phyloP scores from a whole-genome alignment of 495 filamentous ascomycete species.

The Letharia lupina region DNA sequence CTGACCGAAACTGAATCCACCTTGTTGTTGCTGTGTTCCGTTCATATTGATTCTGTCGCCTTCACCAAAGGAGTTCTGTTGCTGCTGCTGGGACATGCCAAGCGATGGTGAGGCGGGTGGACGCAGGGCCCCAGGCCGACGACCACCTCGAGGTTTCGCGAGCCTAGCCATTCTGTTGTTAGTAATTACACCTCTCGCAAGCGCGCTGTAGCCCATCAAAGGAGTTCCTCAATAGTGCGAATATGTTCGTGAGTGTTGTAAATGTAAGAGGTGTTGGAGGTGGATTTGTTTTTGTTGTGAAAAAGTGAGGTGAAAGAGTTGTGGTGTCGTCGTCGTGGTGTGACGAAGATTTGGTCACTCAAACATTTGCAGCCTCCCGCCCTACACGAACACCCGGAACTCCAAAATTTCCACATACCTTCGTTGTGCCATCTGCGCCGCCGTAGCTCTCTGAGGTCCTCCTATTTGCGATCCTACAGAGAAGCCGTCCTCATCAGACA shows the following conservation, averaged over 20 bases:
- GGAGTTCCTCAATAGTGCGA: constrained; percentile 18
- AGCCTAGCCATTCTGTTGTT: constrained; percentile 12
- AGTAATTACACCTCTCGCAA: constrained; percentile 7
- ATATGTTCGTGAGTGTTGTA: constrained; percentile 26
- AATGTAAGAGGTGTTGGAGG: constrained; percentile 6
- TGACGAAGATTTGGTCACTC: constrained; percentile 9
- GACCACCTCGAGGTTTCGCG: constrained; percentile 18
- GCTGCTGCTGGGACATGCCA: constrained; percentile 10
- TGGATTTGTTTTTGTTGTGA: constrained; percentile 4
- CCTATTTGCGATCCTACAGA: constrained; percentile 8
- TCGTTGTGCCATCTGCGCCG: constrained; percentile 44
- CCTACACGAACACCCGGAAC: constrained; percentile 13
- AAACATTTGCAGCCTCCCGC: constrained; percentile 2
- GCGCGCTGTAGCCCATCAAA: constrained; percentile 16
- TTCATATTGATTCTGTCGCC: constrained; percentile 23
- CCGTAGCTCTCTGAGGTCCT: constrained; percentile 40
- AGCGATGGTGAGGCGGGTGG: constrained; percentile 14
- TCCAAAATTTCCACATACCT: constrained; percentile 37
- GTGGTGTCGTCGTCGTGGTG: constrained; percentile 1
- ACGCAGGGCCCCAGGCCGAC: constrained; percentile 16
- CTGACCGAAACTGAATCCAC: constrained; percentile 14
- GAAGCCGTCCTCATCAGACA: constrained; percentile 3
- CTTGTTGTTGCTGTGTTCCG: constrained; percentile 15
- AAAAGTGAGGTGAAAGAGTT: constrained; percentile 1
- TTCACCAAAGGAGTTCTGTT: constrained; percentile 10